These are phyloP conservation scores for Chamaenerion angustifolium DNA, from an alignment of 345 rosid genomes.

Conservation along the genomic window DNA sequence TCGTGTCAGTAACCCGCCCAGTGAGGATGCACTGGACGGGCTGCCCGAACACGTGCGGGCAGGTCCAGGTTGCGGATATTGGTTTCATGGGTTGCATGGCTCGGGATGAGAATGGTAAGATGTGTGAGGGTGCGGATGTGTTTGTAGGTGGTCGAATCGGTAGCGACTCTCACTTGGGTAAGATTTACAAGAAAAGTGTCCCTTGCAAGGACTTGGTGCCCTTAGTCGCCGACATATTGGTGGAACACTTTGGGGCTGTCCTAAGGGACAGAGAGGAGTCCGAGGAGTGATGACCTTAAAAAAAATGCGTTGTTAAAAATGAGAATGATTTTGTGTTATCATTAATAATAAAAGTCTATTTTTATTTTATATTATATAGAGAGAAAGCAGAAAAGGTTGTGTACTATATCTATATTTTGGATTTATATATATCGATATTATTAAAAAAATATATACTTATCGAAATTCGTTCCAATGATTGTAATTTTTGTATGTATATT, in stretches of 20 bases:
- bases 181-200: conserved; percentile 61
- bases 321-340: no score
- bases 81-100: conserved; percentile 96
- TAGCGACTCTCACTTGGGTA: conserved; percentile 73
- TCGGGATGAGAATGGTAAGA: conserved; percentile 65
- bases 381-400: no score
- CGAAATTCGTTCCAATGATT: no score
- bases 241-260: conserved; percentile 70
- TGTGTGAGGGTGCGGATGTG: conserved; percentile 69
- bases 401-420: no score
- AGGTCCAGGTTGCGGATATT: conserved; percentile 88
- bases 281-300: conserved; percentile 31
- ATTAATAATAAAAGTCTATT: no score
- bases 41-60: conserved; percentile 84
- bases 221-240: conserved; percentile 58
- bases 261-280: conserved; percentile 72
- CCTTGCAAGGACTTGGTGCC: conserved; percentile 83
- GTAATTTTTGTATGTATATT: no score
- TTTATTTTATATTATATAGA: no score
- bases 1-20: conserved; percentile 41
- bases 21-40: conserved; percentile 99
- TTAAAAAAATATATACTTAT: no score
- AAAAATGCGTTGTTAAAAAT: no score
- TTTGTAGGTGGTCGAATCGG: conserved; percentile 81
- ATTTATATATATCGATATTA: no score